phyloP scores from a whole-genome alignment of 2,329 filamentous ascomycete species.

The Alternaria arbusti region DNA sequence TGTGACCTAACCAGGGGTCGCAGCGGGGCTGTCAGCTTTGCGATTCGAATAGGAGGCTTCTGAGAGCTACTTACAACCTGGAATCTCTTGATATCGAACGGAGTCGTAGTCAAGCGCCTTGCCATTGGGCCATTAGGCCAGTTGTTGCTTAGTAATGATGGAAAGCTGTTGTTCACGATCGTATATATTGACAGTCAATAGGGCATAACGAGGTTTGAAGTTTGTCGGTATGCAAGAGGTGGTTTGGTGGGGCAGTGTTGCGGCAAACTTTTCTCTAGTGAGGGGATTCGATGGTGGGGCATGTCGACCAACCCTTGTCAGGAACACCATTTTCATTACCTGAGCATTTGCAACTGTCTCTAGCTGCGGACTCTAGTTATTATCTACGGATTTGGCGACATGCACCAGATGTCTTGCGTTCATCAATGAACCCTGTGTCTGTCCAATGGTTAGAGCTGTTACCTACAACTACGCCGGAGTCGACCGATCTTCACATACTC shows the following conservation, averaged over 20 bases:
- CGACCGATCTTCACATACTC: not conserved
- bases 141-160: conserved; percentile 12
- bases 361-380: not conserved
- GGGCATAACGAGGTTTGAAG: not conserved
- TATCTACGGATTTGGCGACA: not conserved
- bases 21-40: not conserved
- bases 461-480: not conserved
- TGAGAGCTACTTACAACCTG: conserved; percentile 21
- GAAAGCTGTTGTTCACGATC: accelerated
- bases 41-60: not conserved
- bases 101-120: conserved; percentile 63
- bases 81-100: conserved; percentile 39
- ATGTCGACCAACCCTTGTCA: not conserved
- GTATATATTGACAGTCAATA: accelerated
- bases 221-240: accelerated
- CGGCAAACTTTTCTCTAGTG: not conserved
- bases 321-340: not conserved
- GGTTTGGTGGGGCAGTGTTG: not conserved
- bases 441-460: not conserved
- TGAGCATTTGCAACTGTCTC: not conserved
- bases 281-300: not conserved
- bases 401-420: not conserved
- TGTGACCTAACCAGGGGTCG: conserved; percentile 17
- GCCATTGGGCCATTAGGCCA: conserved; percentile 59
- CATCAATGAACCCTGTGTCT: too few relatives aligned